Base-by-base conservation (phyloP, 1,139 yeast species). In the Blastobotrys malaysiensis region DNA sequence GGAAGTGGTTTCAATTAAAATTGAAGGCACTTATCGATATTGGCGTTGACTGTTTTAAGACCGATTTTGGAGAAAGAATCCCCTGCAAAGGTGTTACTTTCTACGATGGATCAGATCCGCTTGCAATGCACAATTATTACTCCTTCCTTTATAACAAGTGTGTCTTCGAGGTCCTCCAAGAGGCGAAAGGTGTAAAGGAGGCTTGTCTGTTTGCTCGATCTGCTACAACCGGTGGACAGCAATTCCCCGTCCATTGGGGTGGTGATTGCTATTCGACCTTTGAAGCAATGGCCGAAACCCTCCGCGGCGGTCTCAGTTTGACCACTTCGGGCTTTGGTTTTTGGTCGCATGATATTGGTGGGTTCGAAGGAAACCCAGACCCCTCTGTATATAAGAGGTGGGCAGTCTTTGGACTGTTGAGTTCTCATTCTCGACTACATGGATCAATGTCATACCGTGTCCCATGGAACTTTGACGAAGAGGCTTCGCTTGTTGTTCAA, bases 271-370 rank as follows among this genome's bases (percentile, higher is more conserved):
- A 69, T 59, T 69, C 73, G 0, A 65, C 73, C 1, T 73, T 70
- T 58, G 75, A 70, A 58, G 76, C 76, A 21, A 72, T 73, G 76
- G 68, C 75, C 13, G 76, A 73, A 58, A 59, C 71, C 19, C 66
- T 73, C 45, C 65, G 76, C 51, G 76, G 76, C 45, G 76, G 76
- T 5, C 65, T 73, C 49, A 66, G 71, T 21, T 63, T 72, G 44
- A 63, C 46, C 6, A 16, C 26, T 16, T 20, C 43, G 36, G 54
- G 52, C 9, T 57, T 68, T 57, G 75, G 75, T 9, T 73, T 64
- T 59, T 73, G 77, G 76, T 69, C 74, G 21, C 77, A 73, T 54
- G 76, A 73, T 61, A 73, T 73, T 54, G 74, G 75, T 47, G 77
- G 77, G 48, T 73, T 73, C 55, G 76, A 73, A 61, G 76, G 75